Percentiles rank a stretch among this genome's conserved stretches.
These are phyloP conservation scores for Wickerhamomyces sp. DNA, from an alignment of 1,139 yeast species.

Conservation along the genomic window DNA sequence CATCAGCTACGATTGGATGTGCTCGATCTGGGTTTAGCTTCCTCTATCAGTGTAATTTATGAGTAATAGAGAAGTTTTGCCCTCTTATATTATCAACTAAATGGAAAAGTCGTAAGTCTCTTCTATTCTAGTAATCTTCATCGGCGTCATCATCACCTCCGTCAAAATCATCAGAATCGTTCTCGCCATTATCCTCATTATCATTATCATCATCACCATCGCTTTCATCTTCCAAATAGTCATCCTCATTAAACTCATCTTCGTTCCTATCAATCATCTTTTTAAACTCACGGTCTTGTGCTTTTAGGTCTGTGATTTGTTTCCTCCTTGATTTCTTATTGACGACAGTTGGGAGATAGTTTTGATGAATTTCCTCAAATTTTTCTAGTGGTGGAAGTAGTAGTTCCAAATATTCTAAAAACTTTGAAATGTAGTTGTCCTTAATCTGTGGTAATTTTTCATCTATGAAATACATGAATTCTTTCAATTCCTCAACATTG, in stretches of 20 bases:
- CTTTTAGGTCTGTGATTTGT: slow-evolving; percentile 12
- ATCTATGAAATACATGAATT: slow-evolving; percentile 30
- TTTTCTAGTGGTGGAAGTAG: slow-evolving; percentile 12
- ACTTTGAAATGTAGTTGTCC: slow-evolving; percentile 3
- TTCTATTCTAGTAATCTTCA: slow-evolving; percentile 6
- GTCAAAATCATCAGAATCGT: slow-evolving; percentile 3
- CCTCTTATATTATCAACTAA: neutral
- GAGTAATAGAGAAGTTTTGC: neutral
- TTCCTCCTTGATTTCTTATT: slow-evolving; percentile 17
- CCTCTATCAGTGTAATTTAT: too few relatives aligned
- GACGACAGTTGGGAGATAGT: slow-evolving; percentile 9
- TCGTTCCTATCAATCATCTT: slow-evolving; percentile 4
- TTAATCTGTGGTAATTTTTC: slow-evolving; percentile 22
- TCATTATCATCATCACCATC: slow-evolving; percentile 2
- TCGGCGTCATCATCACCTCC: slow-evolving; percentile 10
- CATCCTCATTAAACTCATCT: neutral
- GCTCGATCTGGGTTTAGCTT: too few relatives aligned
- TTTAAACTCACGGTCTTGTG: slow-evolving; percentile 11
- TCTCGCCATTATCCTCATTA: slow-evolving; percentile 9
- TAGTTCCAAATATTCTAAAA: slow-evolving; percentile 10
- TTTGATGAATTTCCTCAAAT: slow-evolving; percentile 12
- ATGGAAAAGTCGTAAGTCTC: too few relatives aligned
- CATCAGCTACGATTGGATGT: too few relatives aligned
- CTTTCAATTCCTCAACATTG: slow-evolving; percentile 29
- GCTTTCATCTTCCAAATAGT: slow-evolving; percentile 4